Conservation (phyloP, 2,329 filamentous ascomycete genomes). For the Madurella mycetomatis region DNA sequence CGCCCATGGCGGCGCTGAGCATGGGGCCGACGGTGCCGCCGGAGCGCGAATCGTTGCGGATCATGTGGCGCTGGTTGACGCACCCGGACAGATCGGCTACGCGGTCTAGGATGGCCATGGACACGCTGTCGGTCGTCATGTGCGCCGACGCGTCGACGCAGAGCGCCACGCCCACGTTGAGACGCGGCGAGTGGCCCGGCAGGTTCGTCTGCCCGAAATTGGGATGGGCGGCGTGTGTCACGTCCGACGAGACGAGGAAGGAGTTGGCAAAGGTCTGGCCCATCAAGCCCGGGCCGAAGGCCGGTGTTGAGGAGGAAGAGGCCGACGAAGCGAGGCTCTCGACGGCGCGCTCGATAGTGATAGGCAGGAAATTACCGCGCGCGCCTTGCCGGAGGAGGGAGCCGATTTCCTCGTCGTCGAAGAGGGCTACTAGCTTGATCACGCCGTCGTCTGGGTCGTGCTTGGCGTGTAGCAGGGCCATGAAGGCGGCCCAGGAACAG, state of each 20-base stretch:
- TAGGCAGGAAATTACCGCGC: conserved; percentile 79
- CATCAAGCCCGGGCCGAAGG: conserved; percentile 58
- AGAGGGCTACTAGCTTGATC: conserved; percentile 88
- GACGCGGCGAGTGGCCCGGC: conserved; percentile 74
- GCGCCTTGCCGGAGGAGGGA: conserved; percentile 87
- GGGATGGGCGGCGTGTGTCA: conserved; percentile 89
- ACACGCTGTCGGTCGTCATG: conserved; percentile 91
- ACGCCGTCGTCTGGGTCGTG: conserved; percentile 56
- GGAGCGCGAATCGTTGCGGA: conserved; percentile 82
- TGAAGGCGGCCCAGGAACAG: conserved; percentile 87
- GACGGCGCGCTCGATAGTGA: conserved; percentile 73
- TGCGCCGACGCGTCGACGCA: conserved; percentile 84
- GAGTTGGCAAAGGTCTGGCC: conserved; percentile 85
- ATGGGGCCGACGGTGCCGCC: conserved; percentile 96
- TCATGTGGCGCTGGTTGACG: conserved; percentile 84
- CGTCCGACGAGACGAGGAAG: conserved; percentile 88
- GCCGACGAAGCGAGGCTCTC: conserved; percentile 58
- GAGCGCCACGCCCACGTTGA: conserved; percentile 83
- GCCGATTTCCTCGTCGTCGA: conserved; percentile 96
- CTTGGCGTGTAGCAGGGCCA: conserved; percentile 70
- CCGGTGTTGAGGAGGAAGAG: conserved; percentile 33
- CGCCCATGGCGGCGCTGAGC: conserved; percentile 74
- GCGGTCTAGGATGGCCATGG: conserved; percentile 72
- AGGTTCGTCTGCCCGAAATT: conserved; percentile 87
- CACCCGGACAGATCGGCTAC: conserved; percentile 70